Evolutionary conservation across 495 filamentous ascomycete genomes (phyloP).

Genomic region (Penicillium coffeae): DNA sequence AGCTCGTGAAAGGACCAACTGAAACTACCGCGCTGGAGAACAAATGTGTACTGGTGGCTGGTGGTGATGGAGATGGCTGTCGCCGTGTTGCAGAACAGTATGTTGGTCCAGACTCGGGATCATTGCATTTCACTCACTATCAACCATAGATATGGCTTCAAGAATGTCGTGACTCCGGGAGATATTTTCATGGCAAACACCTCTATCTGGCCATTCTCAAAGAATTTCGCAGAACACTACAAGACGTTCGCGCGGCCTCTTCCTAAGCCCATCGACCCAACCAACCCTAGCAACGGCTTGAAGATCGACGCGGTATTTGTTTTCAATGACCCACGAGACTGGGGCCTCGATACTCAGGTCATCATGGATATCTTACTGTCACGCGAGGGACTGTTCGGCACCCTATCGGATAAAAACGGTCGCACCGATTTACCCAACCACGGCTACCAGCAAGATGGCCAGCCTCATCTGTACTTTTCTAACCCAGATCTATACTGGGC

Average conservation of each 20-base stretch:
- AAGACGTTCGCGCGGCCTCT: conserved; percentile 59
- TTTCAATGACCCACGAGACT: conserved; percentile 89
- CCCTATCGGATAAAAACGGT: conserved; percentile 60
- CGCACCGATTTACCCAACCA: conserved; percentile 56
- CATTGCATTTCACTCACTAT: background rate
- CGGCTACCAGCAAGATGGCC: conserved; percentile 72
- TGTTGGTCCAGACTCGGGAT: background rate
- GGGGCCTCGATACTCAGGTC: conserved; percentile 82
- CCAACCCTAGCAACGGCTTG: conserved; percentile 44
- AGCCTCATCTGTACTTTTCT: conserved; percentile 78
- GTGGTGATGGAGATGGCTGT: conserved; percentile 74
- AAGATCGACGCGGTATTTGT: conserved; percentile 84
- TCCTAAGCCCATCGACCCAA: conserved; percentile 29
- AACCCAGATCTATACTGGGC: conserved; percentile 93
- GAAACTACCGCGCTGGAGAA: conserved; percentile 48
- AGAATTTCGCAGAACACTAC: conserved; percentile 58
- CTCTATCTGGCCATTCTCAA: conserved; percentile 74
- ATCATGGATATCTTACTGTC: conserved; percentile 80
- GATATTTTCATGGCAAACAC: conserved; percentile 76
- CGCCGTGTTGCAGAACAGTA: conserved; percentile 67
- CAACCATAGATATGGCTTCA: conserved; percentile 70
- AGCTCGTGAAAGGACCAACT: conserved; percentile 42
- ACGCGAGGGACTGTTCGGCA: conserved; percentile 68
- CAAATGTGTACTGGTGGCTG: conserved; percentile 75
- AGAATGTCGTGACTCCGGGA: conserved; percentile 74